Evolutionary conservation across 768 basidiomycete species (phyloP), one percentile per base, ranked within the genome.

Genomic region (Lactarius vividus): DNA sequence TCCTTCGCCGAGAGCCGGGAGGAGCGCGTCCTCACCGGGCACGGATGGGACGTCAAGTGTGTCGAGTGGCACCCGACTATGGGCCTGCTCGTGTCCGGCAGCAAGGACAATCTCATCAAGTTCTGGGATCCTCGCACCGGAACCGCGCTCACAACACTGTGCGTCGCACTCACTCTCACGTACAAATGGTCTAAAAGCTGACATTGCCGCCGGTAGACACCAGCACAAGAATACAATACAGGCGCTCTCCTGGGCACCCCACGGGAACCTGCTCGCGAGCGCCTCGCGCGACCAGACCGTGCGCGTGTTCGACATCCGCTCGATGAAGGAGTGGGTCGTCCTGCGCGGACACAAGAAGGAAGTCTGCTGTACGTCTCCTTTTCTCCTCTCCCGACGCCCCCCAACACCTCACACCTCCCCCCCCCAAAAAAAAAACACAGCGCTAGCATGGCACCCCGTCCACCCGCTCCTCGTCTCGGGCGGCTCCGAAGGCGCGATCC

Each of bases 41-140:
- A 98, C 72, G 95, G 96, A 5, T 98, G 96, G 95, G 97, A 99
- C 72, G 97, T 99, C 26, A 92, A 96, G 74, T 97, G 94, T 66
- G 94, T 98, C 1, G 91, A 98, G 79, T 99, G 97, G 97, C 97
- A 99, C 78, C 94, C 95, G 5, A 93, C 91, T 0, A 98, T 98
- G 77, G 96, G 96, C 11, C 81, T 99, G 10, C 83, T 99, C 26
- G 94, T 92, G 6, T 95, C 93, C 3, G 97, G 97, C 29, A 94
- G 92, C 71, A 98, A 98, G 77, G 97, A 99, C 77, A 97, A 98
- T 76, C 85, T 94, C 71, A 94, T 98, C 77, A 98, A 98, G 73
- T 99, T 99, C 78, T 99, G 97, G 97, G 97, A 99, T 75, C 97
- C 97, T 26, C 83, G 97, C 42, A 94, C 93, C 11, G 93, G 91